A percentile compares a stretch with the other conserved stretches of the same genome.
Conservation (phyloP, 371 early-diverging fungal species). For the Mucor racemosus region DNA sequence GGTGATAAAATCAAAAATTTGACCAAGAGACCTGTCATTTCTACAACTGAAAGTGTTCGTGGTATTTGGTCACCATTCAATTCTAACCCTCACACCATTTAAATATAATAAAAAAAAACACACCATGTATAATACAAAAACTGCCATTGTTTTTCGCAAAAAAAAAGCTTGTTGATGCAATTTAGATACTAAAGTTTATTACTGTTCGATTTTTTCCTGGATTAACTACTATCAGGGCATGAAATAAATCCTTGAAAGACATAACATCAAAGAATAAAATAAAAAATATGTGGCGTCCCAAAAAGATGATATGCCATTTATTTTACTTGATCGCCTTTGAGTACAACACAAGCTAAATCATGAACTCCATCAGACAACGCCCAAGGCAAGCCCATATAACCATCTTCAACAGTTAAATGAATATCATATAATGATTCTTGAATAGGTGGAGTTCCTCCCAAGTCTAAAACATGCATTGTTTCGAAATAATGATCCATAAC, state of each 20-base stretch:
- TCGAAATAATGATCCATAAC: slow-evolving; percentile 7
- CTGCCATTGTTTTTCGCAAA: no score
- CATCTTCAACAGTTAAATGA: slow-evolving; percentile 8
- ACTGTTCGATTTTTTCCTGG: no score
- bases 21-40: slow-evolving; percentile 78
- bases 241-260: no score
- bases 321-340: slow-evolving; percentile 7
- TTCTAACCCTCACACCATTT: slow-evolving; percentile 69
- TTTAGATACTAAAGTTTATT: no score
- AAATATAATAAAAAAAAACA: slow-evolving; percentile 22
- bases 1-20: slow-evolving; percentile 66
- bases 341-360: slow-evolving; percentile 21
- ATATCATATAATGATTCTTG: slow-evolving; percentile 9
- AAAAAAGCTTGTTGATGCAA: no score
- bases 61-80: slow-evolving; percentile 92
- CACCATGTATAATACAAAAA: slow-evolving; percentile 5
- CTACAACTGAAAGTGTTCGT: slow-evolving; percentile 81
- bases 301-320: no score
- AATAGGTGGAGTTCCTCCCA: slow-evolving; percentile 16
- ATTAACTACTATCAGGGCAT: no score
- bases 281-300: no score
- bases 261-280: no score
- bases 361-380: slow-evolving; percentile 10
- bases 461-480: neutral
- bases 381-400: slow-evolving; percentile 14